Evolutionary conservation across 805 yeast genomes (phyloP).

Genomic region (Cyberlindnera euphorbiae): DNA sequence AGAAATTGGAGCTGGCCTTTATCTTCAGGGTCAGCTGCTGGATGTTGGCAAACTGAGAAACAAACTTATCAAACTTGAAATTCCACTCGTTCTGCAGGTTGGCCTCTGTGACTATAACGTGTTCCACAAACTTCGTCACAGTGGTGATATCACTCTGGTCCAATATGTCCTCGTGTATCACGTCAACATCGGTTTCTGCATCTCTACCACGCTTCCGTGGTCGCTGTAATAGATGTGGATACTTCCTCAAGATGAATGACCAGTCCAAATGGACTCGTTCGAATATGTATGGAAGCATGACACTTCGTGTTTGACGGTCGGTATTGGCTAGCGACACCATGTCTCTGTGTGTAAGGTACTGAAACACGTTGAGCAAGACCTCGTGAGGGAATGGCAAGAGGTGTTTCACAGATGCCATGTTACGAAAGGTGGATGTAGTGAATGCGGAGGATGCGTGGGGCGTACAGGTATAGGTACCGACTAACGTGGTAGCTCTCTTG

Average conservation of each 20-base stretch:
- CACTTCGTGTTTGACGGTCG: constrained; percentile 5
- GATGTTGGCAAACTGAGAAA: constrained; percentile 21
- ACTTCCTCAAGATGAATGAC: constrained; percentile 13
- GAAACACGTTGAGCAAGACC: constrained; percentile 15
- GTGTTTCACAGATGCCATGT: constrained; percentile 1
- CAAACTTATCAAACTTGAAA: constrained; percentile 27
- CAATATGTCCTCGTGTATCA: no score
- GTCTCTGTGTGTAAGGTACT: constrained; percentile 15
- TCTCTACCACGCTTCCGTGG: constrained; percentile 5
- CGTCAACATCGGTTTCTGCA: background rate
- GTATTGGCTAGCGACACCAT: constrained; percentile 13
- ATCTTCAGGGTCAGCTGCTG: constrained; percentile 22
- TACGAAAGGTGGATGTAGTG: background rate
- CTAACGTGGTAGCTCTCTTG: no score
- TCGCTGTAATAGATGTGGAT: constrained; percentile 3
- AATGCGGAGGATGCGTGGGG: no score
- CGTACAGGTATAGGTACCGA: no score
- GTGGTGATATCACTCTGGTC: no score
- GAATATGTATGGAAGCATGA: constrained; percentile 22
- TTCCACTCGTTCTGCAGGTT: constrained; percentile 33
- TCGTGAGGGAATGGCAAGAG: constrained; percentile 21
- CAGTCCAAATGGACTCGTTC: constrained; percentile 12
- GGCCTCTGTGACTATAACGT: constrained; percentile 24
- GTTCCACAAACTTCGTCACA: constrained; percentile 20
- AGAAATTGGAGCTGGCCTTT: constrained; percentile 30